Evolutionary conservation across 768 basidiomycete genomes (phyloP).

Genomic region (Psilocybe azurescens): DNA sequence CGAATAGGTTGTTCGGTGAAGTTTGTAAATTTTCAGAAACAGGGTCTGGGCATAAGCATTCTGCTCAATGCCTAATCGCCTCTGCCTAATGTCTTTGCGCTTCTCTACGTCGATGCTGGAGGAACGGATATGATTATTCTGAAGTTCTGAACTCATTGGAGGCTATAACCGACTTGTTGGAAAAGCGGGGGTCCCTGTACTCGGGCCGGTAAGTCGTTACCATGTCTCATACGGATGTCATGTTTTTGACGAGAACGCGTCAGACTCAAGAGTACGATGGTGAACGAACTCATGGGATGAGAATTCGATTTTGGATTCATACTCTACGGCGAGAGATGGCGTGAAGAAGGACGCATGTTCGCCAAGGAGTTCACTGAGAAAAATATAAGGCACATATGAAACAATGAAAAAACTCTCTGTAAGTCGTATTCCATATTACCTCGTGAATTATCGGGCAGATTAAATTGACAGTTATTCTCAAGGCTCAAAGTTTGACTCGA

Average conservation of each 20-base stretch:
- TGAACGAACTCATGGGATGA: constrained; percentile 10
- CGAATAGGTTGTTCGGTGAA: no score
- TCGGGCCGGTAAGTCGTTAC: background rate
- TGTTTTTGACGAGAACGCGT: background rate
- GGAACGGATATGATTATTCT: constrained; percentile 2
- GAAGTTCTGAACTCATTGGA: background rate
- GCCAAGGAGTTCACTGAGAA: constrained; percentile 9
- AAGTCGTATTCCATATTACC: no score
- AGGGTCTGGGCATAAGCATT: no score
- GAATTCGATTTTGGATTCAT: constrained; percentile 8
- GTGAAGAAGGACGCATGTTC: constrained; percentile 9
- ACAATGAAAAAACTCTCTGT: background rate
- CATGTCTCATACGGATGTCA: background rate
- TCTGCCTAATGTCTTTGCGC: no score
- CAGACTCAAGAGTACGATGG: constrained; percentile 6
- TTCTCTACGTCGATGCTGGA: constrained; percentile 31
- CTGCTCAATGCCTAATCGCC: no score
- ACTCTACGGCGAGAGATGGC: constrained; percentile 9
- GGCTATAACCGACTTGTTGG: background rate
- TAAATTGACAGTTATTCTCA: background rate
- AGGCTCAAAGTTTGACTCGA: background rate
- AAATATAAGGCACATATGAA: constrained; percentile 5
- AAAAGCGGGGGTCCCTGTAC: constrained; percentile 5
- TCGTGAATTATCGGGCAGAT: background rate
- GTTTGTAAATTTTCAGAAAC: no score